A percentile compares a stretch with the other conserved stretches of the same genome.
Evolutionary conservation across 331 rosid genomes (phyloP).

Genomic region (Malus hybrid): DNA sequence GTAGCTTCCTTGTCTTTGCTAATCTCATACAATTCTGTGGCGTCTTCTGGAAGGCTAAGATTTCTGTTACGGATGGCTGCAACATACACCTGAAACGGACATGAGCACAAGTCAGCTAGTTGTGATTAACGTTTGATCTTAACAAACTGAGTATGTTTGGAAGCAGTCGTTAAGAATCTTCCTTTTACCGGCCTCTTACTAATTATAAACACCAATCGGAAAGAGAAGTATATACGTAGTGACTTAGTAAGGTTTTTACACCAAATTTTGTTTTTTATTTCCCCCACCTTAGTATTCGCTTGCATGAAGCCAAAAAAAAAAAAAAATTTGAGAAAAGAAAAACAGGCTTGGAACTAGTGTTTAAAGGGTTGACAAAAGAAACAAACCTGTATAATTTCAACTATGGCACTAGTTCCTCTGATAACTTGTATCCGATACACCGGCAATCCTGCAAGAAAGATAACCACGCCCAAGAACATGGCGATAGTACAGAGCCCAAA

Average conservation of each 20-base stretch:
- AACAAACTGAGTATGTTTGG: not conserved
- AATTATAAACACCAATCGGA: too few species aligned
- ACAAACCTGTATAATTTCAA: slow-evolving; percentile 63
- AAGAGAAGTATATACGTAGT: too few species aligned
- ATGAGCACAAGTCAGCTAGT: not conserved
- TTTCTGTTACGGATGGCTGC: slow-evolving; percentile 75
- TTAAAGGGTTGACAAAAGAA: too few species aligned
- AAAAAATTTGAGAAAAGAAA: too few species aligned
- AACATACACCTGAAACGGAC: slow-evolving; percentile 44
- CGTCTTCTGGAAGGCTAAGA: slow-evolving; percentile 62
- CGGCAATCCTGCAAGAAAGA: slow-evolving; percentile 63
- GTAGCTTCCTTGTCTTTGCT: slow-evolving; percentile 55
- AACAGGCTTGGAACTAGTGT: too few species aligned
- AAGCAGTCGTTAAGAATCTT: not conserved
- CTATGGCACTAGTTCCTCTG: slow-evolving; percentile 42
- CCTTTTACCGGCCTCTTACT: not conserved
- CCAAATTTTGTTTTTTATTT: too few species aligned
- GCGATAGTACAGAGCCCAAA: slow-evolving; percentile 56
- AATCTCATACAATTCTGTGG: slow-evolving; percentile 57
- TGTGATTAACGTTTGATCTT: not conserved
- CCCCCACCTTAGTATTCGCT: too few species aligned
- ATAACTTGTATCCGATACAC: slow-evolving; percentile 51
- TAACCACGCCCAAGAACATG: slow-evolving; percentile 31
- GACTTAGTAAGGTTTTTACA: too few species aligned
- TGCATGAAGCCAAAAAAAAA: too few species aligned